Evolutionary conservation across 208 protist species (phyloP).

Genomic region (Acanthamoeba divionensis): DNA sequence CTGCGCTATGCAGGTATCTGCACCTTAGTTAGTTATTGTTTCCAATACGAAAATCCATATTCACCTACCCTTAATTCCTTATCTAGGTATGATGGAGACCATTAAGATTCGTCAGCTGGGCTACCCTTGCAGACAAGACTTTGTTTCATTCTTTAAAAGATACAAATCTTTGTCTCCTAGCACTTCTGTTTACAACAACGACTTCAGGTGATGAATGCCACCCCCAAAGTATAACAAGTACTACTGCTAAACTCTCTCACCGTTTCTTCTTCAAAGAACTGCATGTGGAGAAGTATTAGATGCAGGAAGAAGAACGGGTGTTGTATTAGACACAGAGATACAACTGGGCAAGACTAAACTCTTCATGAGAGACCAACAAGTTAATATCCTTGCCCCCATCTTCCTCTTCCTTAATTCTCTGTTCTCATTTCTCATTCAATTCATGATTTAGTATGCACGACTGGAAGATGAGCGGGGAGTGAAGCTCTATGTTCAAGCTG

Average conservation of each 20-base stretch:
- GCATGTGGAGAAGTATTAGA: background rate
- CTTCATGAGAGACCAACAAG: constrained; percentile 35
- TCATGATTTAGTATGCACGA: background rate
- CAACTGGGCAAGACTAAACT: constrained; percentile 49
- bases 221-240: no score
- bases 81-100: constrained; percentile 70
- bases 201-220: no score
- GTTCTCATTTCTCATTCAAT: no score
- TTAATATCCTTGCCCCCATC: background rate
- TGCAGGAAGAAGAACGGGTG: background rate
- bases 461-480: background rate
- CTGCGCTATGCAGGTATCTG: background rate
- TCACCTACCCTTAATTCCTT: background rate
- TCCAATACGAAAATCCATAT: background rate
- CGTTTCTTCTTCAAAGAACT: no score
- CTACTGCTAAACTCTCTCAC: no score
- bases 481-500: background rate
- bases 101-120: constrained; percentile 66
- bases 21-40: no score
- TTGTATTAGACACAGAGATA: background rate
- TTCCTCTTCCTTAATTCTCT: no score
- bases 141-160: background rate
- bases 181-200: background rate
- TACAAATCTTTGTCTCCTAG: background rate
- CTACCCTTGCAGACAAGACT: constrained; percentile 47